A percentile compares a stretch with the other conserved stretches of the same genome.
Evolutionary conservation across 257 asterid genomes (phyloP).

Genomic region (Lantana camara): DNA sequence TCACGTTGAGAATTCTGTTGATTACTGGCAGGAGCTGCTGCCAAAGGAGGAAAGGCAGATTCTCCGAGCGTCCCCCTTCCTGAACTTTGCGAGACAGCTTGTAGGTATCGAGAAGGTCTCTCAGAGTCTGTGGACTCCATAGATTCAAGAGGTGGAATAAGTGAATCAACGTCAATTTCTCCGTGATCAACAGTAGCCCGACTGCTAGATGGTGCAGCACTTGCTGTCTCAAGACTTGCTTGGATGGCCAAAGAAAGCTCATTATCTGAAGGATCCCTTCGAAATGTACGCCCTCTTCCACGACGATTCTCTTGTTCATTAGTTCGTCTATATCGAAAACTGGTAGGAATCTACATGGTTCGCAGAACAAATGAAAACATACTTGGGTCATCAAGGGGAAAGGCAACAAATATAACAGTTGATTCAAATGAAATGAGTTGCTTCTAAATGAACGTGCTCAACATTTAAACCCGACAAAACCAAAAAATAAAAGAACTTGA

Average conservation of each 20-base stretch:
- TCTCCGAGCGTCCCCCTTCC: constrained; percentile 62
- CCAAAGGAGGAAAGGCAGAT: constrained; percentile 85
- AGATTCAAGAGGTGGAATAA: constrained; percentile 61
- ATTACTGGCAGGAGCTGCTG: constrained; percentile 54
- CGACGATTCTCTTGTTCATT: constrained; percentile 75
- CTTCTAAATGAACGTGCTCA: background rate
- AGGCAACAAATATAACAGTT: background rate
- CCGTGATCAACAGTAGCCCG: constrained; percentile 38
- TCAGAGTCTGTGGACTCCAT: constrained; percentile 49
- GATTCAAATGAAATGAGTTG: too few species aligned
- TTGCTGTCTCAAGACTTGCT: constrained; percentile 71
- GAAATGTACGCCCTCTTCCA: constrained; percentile 74
- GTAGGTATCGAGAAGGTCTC: constrained; percentile 69
- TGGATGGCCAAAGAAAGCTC: constrained; percentile 83
- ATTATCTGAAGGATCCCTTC: constrained; percentile 66
- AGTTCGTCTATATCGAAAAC: constrained; percentile 78
- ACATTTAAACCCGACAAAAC: background rate
- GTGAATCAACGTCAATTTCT: constrained; percentile 56
- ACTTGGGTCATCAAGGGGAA: constrained; percentile 17
- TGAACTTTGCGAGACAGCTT: constrained; percentile 68
- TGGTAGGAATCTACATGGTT: constrained; percentile 74
- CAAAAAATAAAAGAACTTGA: background rate
- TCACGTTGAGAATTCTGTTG: constrained; percentile 55
- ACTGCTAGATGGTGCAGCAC: constrained; percentile 39
- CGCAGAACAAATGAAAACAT: constrained; percentile 19